phyloP scores from a whole-genome alignment of 2,329 filamentous ascomycete species.

The Coniochaeta sp. region DNA sequence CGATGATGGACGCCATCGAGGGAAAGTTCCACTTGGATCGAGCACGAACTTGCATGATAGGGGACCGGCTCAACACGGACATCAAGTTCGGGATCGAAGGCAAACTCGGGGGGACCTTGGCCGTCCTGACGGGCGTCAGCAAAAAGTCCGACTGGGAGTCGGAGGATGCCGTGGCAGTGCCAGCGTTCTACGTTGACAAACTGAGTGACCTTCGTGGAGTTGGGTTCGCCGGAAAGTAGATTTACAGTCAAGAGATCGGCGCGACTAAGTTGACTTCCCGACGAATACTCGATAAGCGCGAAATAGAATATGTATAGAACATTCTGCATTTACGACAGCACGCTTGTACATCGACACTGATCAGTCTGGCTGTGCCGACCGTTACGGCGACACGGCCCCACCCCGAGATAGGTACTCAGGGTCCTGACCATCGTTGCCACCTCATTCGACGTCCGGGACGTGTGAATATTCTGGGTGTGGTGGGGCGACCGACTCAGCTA shows the following conservation, averaged over 20 bases:
- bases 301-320: too few species aligned
- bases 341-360: too few species aligned
- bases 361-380: too few species aligned
- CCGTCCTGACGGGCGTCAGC: constrained; percentile 83
- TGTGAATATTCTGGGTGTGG: too few species aligned
- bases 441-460: too few species aligned
- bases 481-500: neutral
- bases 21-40: constrained; percentile 89
- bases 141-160: constrained; percentile 78
- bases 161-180: constrained; percentile 60
- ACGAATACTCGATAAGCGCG: too few species aligned
- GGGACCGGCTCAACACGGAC: constrained; percentile 89
- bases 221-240: neutral
- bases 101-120: constrained; percentile 81
- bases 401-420: too few species aligned
- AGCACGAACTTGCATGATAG: constrained; percentile 85
- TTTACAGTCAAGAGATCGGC: neutral
- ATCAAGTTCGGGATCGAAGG: constrained; percentile 94
- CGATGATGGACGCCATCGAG: constrained; percentile 99
- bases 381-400: too few species aligned
- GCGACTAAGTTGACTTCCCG: too few species aligned
- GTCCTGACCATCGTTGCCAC: too few species aligned
- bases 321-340: too few species aligned
- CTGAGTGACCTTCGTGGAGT: constrained; percentile 60
- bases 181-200: constrained; percentile 76